Conservation (phyloP, 2,329 filamentous ascomycete genomes). For the Aaosphaeria arxii region DNA sequence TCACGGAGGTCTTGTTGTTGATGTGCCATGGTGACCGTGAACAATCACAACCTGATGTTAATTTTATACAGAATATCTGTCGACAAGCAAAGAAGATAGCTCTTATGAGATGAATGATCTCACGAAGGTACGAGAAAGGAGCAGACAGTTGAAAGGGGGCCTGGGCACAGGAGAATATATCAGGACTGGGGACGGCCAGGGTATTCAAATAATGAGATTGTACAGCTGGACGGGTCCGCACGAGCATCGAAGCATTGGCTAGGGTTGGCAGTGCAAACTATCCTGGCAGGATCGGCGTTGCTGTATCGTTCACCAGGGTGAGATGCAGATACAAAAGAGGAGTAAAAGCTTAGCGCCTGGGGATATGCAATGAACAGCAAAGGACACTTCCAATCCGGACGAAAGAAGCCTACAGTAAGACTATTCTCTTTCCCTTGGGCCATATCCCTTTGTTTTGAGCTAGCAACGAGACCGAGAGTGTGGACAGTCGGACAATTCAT, state of each 20-base stretch:
- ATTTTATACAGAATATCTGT: not conserved
- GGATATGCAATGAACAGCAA: no score
- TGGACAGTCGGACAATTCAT: no score
- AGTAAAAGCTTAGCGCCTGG: no score
- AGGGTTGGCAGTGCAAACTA: no score
- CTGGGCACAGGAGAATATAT: not conserved
- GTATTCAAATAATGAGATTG: constrained; percentile 12
- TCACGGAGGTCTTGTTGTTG: constrained; percentile 3
- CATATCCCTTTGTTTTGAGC: no score
- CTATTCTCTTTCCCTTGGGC: no score
- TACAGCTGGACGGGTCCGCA: constrained; percentile 10
- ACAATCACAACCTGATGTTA: not conserved
- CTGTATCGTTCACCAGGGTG: no score
- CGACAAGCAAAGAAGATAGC: constrained; percentile 1
- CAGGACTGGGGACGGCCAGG: constrained; percentile 3
- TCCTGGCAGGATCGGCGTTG: no score
- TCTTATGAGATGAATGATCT: not conserved
- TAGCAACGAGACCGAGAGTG: no score
- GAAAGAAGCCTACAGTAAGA: no score
- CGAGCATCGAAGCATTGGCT: not conserved
- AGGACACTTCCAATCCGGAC: no score
- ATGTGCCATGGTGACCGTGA: constrained; percentile 10
- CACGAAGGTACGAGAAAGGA: not conserved
- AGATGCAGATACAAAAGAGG: no score
- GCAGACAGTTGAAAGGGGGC: not conserved